phyloP scores from a whole-genome alignment of 352 stramenopile genomes.

The Globisporangium ultimum region DNA sequence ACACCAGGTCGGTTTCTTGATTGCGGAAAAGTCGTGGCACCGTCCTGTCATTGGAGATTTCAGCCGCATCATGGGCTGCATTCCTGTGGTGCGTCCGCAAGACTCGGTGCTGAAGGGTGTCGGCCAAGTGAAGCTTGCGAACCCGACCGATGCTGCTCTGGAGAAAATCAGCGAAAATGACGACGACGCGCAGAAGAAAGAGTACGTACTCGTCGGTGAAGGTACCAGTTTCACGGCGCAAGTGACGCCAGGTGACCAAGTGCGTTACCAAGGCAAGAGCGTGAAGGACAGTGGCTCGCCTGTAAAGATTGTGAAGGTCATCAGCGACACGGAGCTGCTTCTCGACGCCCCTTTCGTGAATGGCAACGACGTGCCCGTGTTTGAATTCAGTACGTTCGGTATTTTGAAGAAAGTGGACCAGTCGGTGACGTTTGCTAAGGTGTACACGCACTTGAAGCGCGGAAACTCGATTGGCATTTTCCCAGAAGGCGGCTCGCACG shows the following conservation, averaged over 20 bases:
- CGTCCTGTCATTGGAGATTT: conserved; percentile 93
- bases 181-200: conserved; percentile 20
- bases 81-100: conserved; percentile 96
- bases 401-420: conserved; percentile 93
- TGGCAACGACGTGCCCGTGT: conserved; percentile 30
- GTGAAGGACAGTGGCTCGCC: conserved; percentile 81
- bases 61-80: conserved; percentile 92
- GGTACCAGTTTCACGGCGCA: conserved; percentile 75
- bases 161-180: conserved; percentile 15
- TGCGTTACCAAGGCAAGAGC: conserved; percentile 70
- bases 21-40: conserved; percentile 96
- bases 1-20: conserved; percentile 91
- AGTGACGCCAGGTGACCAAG: conserved; percentile 72
- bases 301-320: conserved; percentile 79
- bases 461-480: conserved; percentile 96
- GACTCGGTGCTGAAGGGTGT: conserved; percentile 79
- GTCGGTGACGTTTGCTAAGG: conserved; percentile 88
- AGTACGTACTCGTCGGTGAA: conserved; percentile 55
- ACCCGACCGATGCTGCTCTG: conserved; percentile 23
- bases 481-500: conserved; percentile 96
- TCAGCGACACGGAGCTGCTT: conserved; percentile 84
- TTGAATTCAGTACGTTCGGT: conserved; percentile 60
- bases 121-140: conserved; percentile 60
- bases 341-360: conserved; percentile 49
- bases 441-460: conserved; percentile 88